A percentile compares a stretch with the other conserved stretches of the same genome.
Evolutionary conservation across 176 grass and related monocot genomes (phyloP).

Genomic region (Melocanna baccifera): DNA sequence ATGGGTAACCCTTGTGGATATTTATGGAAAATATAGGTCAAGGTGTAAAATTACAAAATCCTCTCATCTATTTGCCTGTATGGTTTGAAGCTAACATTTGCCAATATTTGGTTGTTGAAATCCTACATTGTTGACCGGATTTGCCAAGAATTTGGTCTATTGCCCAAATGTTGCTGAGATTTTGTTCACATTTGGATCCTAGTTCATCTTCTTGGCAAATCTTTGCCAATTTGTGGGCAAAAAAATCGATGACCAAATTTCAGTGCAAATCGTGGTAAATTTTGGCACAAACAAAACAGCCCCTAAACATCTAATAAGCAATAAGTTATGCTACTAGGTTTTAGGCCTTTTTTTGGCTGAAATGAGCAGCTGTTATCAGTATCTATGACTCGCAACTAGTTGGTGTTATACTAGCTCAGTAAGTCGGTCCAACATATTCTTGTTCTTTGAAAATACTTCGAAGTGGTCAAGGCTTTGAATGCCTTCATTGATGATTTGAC

Average conservation of each 20-base stretch:
- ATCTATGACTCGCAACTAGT: not conserved
- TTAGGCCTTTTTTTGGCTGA: not conserved
- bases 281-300: not conserved
- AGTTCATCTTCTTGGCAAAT: not conserved
- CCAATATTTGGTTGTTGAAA: not conserved
- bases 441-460: not conserved
- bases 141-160: not conserved
- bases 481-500: not conserved
- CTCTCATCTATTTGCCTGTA: not conserved
- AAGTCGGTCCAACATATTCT: not conserved
- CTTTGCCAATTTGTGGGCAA: not conserved
- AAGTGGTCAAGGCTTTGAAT: not conserved
- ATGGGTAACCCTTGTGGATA: not conserved
- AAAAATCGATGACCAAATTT: not conserved
- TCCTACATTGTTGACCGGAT: not conserved
- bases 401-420: not conserved
- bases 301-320: not conserved
- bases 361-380: not conserved
- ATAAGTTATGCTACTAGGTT: not conserved
- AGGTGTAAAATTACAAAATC: constrained; percentile 11
- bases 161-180: not conserved
- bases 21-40: not conserved
- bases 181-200: not conserved
- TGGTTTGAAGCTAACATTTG: not conserved
- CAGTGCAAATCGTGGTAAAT: not conserved